phyloP scores from a whole-genome alignment of 1,284 basidiomycete genomes.

The Flammula alnicola region DNA sequence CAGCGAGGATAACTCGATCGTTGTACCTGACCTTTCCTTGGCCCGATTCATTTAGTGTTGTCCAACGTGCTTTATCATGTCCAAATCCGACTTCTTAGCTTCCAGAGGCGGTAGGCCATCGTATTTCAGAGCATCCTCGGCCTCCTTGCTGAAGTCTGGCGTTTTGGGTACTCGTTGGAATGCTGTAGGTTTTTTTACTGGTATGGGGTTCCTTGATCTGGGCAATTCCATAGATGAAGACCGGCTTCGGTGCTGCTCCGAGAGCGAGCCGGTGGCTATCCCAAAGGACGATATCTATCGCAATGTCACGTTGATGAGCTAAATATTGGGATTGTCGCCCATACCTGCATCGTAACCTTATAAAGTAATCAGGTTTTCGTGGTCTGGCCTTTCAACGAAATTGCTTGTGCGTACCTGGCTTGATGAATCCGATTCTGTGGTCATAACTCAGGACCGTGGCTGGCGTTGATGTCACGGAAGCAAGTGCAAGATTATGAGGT shows the following conservation, averaged over 20 bases:
- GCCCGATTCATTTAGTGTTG: constrained; percentile 30
- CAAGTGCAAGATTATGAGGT: constrained; percentile 61
- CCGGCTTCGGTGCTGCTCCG: constrained; percentile 73
- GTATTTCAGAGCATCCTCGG: constrained; percentile 55
- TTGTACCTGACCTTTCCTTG: constrained; percentile 43
- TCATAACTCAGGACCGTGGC: constrained; percentile 79
- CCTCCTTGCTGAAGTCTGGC: constrained; percentile 65
- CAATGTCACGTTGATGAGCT: neutral
- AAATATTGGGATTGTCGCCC: neutral
- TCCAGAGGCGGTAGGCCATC: constrained; percentile 70
- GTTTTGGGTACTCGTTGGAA: constrained; percentile 56
- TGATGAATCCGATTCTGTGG: constrained; percentile 81
- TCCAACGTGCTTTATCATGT: constrained; percentile 50
- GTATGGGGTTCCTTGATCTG: constrained; percentile 54
- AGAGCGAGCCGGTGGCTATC: constrained; percentile 81
- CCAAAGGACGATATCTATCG: constrained; percentile 66
- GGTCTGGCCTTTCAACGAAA: neutral
- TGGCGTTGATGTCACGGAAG: constrained; percentile 79
- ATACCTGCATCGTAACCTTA: constrained; percentile 44
- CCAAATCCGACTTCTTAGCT: constrained; percentile 38
- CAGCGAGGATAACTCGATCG: constrained; percentile 56
- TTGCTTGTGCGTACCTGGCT: constrained; percentile 47
- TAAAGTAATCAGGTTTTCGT: neutral
- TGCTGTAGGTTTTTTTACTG: constrained; percentile 47
- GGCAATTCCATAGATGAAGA: constrained; percentile 73